Conservation (phyloP, 1,284 basidiomycete species). For the Rhodotorula sp. region DNA sequence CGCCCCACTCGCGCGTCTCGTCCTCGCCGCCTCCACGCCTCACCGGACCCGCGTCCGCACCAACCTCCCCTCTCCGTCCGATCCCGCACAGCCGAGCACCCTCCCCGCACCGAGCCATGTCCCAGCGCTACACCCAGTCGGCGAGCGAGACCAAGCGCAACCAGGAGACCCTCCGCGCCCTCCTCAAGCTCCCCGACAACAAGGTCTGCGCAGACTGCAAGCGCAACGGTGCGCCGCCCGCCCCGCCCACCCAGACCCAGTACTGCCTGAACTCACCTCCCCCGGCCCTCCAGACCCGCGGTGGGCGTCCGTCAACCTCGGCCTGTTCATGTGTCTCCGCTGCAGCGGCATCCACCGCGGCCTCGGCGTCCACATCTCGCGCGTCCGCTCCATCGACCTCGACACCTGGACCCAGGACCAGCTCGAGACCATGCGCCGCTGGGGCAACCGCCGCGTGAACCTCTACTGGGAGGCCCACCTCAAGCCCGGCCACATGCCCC, state of each 20-base stretch:
- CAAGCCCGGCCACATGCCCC: conserved; percentile 85
- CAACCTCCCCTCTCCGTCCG: background rate
- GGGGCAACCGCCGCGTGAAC: conserved; percentile 92
- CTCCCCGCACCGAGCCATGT: conserved; percentile 19
- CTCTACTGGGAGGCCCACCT: conserved; percentile 97
- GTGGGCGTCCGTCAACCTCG: conserved; percentile 99
- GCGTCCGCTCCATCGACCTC: conserved; percentile 97
- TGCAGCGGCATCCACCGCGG: conserved; percentile 98
- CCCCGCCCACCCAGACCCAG: background rate
- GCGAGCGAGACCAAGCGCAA: conserved; percentile 40
- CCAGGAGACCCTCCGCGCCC: conserved; percentile 72
- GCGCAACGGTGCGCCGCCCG: conserved; percentile 67
- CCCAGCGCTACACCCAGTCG: conserved; percentile 39
- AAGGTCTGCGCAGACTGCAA: conserved; percentile 75
- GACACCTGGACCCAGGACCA: conserved; percentile 98
- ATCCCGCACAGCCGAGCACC: background rate
- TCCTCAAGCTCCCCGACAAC: conserved; percentile 59
- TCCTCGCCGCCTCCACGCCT: background rate
- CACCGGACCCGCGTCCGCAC: too few relatives aligned
- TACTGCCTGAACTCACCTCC: background rate
- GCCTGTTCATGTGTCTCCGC: conserved; percentile 71
- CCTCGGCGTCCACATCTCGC: conserved; percentile 97
- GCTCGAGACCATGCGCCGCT: conserved; percentile 91
- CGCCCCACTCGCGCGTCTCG: too few relatives aligned
- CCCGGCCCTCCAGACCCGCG: conserved; percentile 71